Conservation (phyloP, 495 filamentous ascomycete species). For the Thozetella sp. region DNA sequence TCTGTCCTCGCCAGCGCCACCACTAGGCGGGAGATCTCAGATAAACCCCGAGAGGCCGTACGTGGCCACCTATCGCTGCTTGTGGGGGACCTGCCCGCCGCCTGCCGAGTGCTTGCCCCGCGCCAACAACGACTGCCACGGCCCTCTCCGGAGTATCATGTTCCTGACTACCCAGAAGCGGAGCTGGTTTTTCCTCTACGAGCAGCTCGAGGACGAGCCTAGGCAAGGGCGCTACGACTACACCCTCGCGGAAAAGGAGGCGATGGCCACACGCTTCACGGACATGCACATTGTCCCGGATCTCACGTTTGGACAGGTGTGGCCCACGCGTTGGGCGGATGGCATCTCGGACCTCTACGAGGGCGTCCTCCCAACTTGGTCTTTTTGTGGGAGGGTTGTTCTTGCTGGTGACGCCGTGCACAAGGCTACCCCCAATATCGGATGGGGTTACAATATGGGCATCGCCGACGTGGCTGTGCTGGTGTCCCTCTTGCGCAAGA, state of each 20-base stretch:
- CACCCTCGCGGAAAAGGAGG: not conserved
- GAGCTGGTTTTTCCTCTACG: slow-evolving; percentile 38
- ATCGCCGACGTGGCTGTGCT: slow-evolving; percentile 34
- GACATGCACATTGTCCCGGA: slow-evolving; percentile 2
- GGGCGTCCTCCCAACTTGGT: slow-evolving; percentile 33
- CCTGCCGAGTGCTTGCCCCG: not conserved
- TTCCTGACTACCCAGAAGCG: slow-evolving; percentile 21
- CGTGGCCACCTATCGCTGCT: not conserved
- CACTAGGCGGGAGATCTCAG: not conserved
- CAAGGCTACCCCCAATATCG: slow-evolving; percentile 37
- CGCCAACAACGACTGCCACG: not conserved
- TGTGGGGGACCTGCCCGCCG: not conserved
- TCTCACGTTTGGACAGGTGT: slow-evolving; percentile 31
- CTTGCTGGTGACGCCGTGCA: slow-evolving; percentile 42
- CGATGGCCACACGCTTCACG: not conserved
- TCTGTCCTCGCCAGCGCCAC: not conserved
- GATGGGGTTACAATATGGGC: slow-evolving; percentile 31
- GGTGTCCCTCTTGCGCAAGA: slow-evolving; percentile 23
- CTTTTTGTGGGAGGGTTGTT: slow-evolving; percentile 26
- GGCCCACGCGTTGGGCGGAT: slow-evolving; percentile 15
- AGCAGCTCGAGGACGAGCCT: slow-evolving; percentile 21
- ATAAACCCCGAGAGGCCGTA: not conserved
- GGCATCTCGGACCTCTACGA: slow-evolving; percentile 33
- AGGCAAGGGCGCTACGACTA: slow-evolving; percentile 5
- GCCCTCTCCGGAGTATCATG: not conserved